Evolutionary conservation across 2,329 filamentous ascomycete species (phyloP), one percentile per base, ranked within the genome.

Genomic region (Colletotrichum orchidophilum): DNA sequence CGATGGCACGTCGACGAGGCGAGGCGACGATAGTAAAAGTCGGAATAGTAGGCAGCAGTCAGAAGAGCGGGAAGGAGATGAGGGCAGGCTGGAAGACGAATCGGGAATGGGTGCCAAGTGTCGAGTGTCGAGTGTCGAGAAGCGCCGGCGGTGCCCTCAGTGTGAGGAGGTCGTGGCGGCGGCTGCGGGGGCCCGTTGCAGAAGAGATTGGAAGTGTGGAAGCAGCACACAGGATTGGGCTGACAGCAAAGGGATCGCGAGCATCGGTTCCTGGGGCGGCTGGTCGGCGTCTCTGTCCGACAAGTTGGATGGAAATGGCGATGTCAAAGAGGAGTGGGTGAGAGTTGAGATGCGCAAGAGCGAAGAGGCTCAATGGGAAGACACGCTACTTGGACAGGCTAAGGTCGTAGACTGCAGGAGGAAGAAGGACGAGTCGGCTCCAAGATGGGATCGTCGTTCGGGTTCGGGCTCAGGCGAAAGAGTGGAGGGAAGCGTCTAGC

Each of bases 181-280:
- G 64, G 52, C 68, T 68, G 68, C 68, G 68, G 68, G 68, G 68
- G 68, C 64, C 64, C 68, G 68, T 71, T 71, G 68, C 58, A 71
- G 68, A 68, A 63, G 64, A 71, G 52, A 71, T 68, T 71, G 58
- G 52, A 39, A 54, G 55, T 35, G 58, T 68, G 64, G 64, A 53
- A 70, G 55, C 63, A 57, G 21, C 57, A 54, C 58, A 42, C 49
- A 46, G 31, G 29, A 66, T 39, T 35, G 50, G 58, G 42, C 33
- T 59, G 58, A 62, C 68, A 63, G 46, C 46, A 46, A 58, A 52
- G 68, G 59, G 46, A 65, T 59, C 61, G 58, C 31, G 61, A 59
- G 64, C 57, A 63, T 68, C 58, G 64, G 27, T 42, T 61, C 50
- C 58, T 53, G 52, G 33, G 26, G 29, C 39, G 29, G 46, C 31